Evolutionary conservation across 352 stramenopile species (phyloP).

Genomic region (Phytophthora hybrid): DNA sequence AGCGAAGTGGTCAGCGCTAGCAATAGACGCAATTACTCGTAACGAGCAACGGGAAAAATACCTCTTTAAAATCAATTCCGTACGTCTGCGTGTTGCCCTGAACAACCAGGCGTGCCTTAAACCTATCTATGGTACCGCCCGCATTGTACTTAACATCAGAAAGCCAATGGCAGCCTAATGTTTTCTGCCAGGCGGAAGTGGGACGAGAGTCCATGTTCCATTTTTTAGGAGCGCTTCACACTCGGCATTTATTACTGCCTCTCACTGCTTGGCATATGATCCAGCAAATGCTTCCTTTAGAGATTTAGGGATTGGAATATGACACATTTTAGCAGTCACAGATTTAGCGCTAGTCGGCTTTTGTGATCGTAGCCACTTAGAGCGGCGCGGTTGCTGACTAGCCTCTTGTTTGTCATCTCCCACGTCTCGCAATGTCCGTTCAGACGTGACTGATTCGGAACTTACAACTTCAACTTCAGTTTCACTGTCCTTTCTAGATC

Average conservation of each 20-base stretch:
- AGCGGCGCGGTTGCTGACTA: background rate
- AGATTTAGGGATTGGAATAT: background rate
- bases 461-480: background rate
- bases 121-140: background rate
- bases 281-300: background rate
- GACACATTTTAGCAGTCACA: too few species aligned
- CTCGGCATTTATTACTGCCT: background rate
- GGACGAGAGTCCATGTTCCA: background rate
- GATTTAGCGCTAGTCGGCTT: background rate
- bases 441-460: background rate
- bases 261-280: background rate
- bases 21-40: slow-evolving; percentile 8
- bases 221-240: background rate
- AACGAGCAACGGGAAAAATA: slow-evolving; percentile 13
- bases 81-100: slow-evolving; percentile 4
- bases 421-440: background rate
- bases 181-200: background rate
- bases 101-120: slow-evolving; percentile 1
- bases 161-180: slow-evolving; percentile 12
- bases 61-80: slow-evolving; percentile 23
- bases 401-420: background rate
- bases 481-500: background rate
- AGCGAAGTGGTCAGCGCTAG: slow-evolving; percentile 3
- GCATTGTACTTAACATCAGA: slow-evolving; percentile 22
- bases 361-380: background rate